A percentile compares a stretch with the other conserved stretches of the same genome.
Evolutionary conservation across 2,329 filamentous ascomycete genomes (phyloP).

Genomic region (Tolypocladium capitatum): DNA sequence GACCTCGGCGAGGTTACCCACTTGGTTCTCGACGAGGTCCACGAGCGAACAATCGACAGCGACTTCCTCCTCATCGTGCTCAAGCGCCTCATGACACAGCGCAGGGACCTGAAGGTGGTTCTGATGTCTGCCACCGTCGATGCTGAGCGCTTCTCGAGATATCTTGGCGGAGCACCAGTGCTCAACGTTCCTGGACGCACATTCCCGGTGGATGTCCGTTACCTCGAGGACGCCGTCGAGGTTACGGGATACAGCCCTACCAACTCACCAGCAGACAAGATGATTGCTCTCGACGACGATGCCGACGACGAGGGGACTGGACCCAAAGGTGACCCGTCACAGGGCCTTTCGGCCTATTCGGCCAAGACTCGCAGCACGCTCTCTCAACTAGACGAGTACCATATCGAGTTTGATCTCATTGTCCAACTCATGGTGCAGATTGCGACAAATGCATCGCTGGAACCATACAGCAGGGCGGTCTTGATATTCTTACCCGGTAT

Average conservation of each 20-base stretch:
- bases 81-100: slow-evolving; percentile 61
- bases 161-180: slow-evolving; percentile 73
- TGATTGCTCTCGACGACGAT: slow-evolving; percentile 52
- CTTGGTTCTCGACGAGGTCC: slow-evolving; percentile 91
- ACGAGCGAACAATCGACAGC: slow-evolving; percentile 91
- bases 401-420: slow-evolving; percentile 80
- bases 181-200: slow-evolving; percentile 86
- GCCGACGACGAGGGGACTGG: slow-evolving; percentile 37
- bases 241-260: slow-evolving; percentile 58
- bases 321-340: slow-evolving; percentile 43
- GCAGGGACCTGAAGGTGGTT: slow-evolving; percentile 79
- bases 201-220: slow-evolving; percentile 79
- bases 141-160: slow-evolving; percentile 78
- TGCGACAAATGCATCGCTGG: slow-evolving; percentile 52
- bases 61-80: slow-evolving; percentile 92
- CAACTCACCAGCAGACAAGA: slow-evolving; percentile 31
- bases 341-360: slow-evolving; percentile 61
- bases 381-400: slow-evolving; percentile 73
- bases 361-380: slow-evolving; percentile 62
- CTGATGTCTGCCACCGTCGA: slow-evolving; percentile 98
- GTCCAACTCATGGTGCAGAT: slow-evolving; percentile 67
- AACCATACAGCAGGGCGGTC: slow-evolving; percentile 72
- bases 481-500: slow-evolving; percentile 93
- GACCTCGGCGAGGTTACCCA: slow-evolving; percentile 85
- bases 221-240: slow-evolving; percentile 86